Evolutionary conservation across 208 protist genomes (phyloP), one percentile per base, ranked within the genome.

Genomic region (Trypanosoma melophagium): DNA sequence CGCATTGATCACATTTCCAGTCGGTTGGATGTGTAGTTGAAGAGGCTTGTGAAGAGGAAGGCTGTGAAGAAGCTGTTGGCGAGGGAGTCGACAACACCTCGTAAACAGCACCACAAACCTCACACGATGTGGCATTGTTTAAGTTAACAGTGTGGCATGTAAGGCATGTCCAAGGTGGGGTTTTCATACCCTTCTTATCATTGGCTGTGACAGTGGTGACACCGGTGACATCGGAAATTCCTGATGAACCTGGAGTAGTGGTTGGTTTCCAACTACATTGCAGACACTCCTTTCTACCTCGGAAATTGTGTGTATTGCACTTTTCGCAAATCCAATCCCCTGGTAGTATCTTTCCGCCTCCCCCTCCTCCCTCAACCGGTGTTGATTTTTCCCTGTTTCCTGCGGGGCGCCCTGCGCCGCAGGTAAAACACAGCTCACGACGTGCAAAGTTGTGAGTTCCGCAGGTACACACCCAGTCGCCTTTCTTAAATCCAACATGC

Each of bases 401-500:
- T 12, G 31, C 41, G 14, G 62, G 47, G 0, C 58, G 44, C 14
- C 49, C 35, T 14, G 72, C 61, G 1, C 53, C n/a, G 52, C 86
- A 92, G 4, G 60, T 63, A 2, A 84, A 28, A 53, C 86, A 92
- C 0, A 19, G 13, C 7, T 60, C 62, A 24, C 85, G 76, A 31
- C 69, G 69, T 0, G 84, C 70, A 62, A 95, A 93, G 66, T 95
- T 95, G 55, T 89, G 83, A 14, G 69, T 67, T 17, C 87, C 85
- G 54, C 89, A 95, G 0, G 45, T 66, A 67, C 89, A 95, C 28
- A 80, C 58, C 87, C 89, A 95, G 63, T 95, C 86, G 9, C 84
- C 84, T 12, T 35, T 25, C 42, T 42, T 66, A 47, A 79, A 74
- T 1, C 10, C 31, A 25, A 16, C 45, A 13, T 53, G 17, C 10